Evolutionary conservation across 2,329 filamentous ascomycete genomes (phyloP).

Genomic region (Stylonectria norvegica): DNA sequence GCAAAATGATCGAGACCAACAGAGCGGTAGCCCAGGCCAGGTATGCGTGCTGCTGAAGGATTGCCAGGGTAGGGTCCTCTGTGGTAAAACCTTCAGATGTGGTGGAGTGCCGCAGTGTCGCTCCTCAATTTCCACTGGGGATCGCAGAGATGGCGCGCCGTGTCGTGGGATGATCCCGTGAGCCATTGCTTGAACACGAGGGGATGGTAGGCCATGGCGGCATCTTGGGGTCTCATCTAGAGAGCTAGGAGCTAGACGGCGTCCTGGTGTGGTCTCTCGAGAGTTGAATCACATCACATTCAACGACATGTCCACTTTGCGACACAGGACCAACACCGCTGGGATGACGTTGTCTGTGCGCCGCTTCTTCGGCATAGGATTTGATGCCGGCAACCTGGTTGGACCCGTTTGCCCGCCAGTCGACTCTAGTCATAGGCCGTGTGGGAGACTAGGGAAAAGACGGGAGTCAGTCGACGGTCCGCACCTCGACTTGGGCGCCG

Average conservation of each 20-base stretch:
- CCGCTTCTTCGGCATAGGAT: constrained; percentile 5
- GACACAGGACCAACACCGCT: background rate
- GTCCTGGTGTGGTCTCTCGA: no score
- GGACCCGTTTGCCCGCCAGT: constrained; percentile 21
- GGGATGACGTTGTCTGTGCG: constrained; percentile 14
- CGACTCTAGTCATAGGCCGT: constrained; percentile 13
- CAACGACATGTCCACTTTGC: no score
- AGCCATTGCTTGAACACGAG: constrained; percentile 4
- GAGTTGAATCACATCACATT: no score
- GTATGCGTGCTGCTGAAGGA: constrained; percentile 17
- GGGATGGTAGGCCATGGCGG: constrained; percentile 4
- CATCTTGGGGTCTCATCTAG: constrained; percentile 3
- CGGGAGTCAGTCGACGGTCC: constrained; percentile 28
- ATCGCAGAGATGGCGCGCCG: constrained; percentile 8
- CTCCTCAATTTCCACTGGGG: constrained; percentile 8
- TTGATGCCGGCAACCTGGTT: constrained; percentile 18
- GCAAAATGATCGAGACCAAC: constrained; percentile 19
- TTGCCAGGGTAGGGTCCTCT: constrained; percentile 29
- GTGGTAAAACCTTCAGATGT: constrained; percentile 14
- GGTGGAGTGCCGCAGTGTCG: constrained; percentile 23
- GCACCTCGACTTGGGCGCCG: constrained; percentile 26
- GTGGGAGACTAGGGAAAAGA: constrained; percentile 26
- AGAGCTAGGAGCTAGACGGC: constrained; percentile 1
- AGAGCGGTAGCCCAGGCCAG: constrained; percentile 14
- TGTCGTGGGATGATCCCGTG: constrained; percentile 6